Percentiles rank a stretch among this genome's conserved stretches.
These are phyloP conservation scores for Chlorella ohadii DNA, from an alignment of 139 green algal species.

Conservation along the genomic window DNA sequence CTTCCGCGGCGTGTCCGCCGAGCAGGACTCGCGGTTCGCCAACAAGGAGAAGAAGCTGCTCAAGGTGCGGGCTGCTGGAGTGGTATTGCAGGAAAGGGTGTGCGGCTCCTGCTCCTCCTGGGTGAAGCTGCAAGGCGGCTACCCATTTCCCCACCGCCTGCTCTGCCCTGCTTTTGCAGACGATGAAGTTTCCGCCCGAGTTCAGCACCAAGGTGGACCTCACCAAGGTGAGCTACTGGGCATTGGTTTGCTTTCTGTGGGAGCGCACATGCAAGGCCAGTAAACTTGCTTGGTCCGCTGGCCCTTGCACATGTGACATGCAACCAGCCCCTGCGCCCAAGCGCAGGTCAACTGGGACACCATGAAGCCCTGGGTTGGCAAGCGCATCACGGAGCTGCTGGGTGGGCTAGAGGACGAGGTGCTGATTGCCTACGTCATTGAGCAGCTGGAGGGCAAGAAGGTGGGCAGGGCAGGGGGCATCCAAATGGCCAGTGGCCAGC, in stretches of 20 bases:
- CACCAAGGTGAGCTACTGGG: conserved; percentile 55
- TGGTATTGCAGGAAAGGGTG: too few species aligned
- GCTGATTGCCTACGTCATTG: conserved; percentile 92
- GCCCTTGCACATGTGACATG: too few species aligned
- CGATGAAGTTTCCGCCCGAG: conserved; percentile 85
- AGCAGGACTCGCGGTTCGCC: conserved; percentile 76
- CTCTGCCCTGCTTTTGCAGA: neutral
- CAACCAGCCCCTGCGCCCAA: too few species aligned
- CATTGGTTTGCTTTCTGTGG: too few species aligned
- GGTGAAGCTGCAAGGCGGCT: too few species aligned
- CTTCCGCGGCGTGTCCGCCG: conserved; percentile 50
- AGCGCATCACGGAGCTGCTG: conserved; percentile 93
- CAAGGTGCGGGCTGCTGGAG: conserved; percentile 36
- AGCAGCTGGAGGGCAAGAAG: conserved; percentile 83
- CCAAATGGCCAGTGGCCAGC: too few species aligned
- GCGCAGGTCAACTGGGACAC: conserved; percentile 76
- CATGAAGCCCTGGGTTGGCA: conserved; percentile 94
- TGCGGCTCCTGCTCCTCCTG: too few species aligned
- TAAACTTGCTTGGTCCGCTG: too few species aligned
- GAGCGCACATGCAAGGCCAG: too few species aligned
- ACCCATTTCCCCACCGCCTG: too few species aligned
- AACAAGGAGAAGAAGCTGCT: conserved; percentile 86
- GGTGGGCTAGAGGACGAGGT: conserved; percentile 95
- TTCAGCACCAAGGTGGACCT: conserved; percentile 82
- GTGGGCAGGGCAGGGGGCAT: conserved; percentile 17